Evolutionary conservation across 805 yeast species (phyloP), one percentile per base, ranked within the genome.

Genomic region (Candida insectalens): DNA sequence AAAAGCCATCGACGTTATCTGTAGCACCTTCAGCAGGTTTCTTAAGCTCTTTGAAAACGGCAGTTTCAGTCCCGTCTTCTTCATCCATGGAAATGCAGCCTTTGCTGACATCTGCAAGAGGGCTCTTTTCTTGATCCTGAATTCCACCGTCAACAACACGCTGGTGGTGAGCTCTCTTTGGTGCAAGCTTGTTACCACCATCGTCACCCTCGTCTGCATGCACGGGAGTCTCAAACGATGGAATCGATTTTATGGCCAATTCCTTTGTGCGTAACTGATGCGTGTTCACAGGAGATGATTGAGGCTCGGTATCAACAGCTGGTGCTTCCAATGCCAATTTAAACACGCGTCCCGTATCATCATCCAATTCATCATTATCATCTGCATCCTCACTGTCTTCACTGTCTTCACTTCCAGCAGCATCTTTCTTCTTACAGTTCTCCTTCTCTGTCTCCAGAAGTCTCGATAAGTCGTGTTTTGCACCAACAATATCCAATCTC

Each of bases 61-160:
- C 23, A 21, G 23, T 21, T 5, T 36, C 31, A 6, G 29, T 29
- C 7, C 48, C 54, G 19, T 46, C 50, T 9, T 44, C 49, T 32
- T 39, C 35, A 26, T 49, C 51, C 25, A 42, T 51, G 2, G 44
- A 14, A n/a, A 47, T 33, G 13, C 39, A 39, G 5, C 53, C 50
- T 16, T 47, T 50, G 34, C 57, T 52, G 15, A 53, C 50, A 30
- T 52, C 50, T 2, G 57, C 59, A 30, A 55, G 38, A 2, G 60
- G 60, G 29, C 57, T 51, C 21, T 51, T 47, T 27, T 41, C 34
- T 5, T 41, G 41, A 18, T 29, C 19, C 13, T 30, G 3, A 30
- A 25, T 17, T 32, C 10, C 23, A 8, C 23, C 30, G 6, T 32
- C 35, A 8, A 32, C 25, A 10, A 32, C 19, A 15, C 35, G 9